A percentile compares a stretch with the other conserved stretches of the same genome.
Conservation (phyloP, 768 basidiomycete species). For the Mycena leptocephala region DNA sequence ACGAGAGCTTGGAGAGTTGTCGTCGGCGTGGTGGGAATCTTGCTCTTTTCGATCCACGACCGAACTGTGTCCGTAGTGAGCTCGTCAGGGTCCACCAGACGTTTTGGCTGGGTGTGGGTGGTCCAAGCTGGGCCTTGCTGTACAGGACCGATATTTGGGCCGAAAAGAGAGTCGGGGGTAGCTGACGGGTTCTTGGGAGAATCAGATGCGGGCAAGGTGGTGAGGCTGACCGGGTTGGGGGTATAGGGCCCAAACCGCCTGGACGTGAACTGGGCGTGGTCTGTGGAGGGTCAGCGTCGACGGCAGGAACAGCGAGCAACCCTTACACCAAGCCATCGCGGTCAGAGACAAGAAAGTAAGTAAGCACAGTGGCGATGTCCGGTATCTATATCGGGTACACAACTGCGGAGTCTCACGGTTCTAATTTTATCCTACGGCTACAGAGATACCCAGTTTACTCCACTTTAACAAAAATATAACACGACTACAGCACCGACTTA, state of each 20-base stretch:
- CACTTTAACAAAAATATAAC: too few relatives aligned
- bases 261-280: constrained; percentile 36
- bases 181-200: background rate
- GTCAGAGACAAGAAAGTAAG: background rate
- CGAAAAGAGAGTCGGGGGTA: constrained; percentile 88
- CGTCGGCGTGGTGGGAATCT: constrained; percentile 71
- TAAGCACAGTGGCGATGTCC: background rate
- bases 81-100: constrained; percentile 68
- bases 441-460: too few relatives aligned
- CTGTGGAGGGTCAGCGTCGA: constrained; percentile 11
- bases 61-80: constrained; percentile 89
- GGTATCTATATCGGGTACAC: background rate
- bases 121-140: constrained; percentile 83
- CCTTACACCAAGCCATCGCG: constrained; percentile 39
- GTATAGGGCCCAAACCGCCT: constrained; percentile 27
- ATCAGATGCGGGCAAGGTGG: background rate
- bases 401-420: too few relatives aligned
- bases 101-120: constrained; percentile 72
- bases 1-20: constrained; percentile 96
- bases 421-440: background rate
- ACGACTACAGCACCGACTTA: too few relatives aligned
- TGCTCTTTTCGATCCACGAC: constrained; percentile 89
- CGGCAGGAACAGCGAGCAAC: background rate
- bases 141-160: constrained; percentile 90
- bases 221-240: constrained; percentile 28